Base-by-base conservation (phyloP, 2,329 filamentous ascomycete species). In the Colletotrichum abscissum region DNA sequence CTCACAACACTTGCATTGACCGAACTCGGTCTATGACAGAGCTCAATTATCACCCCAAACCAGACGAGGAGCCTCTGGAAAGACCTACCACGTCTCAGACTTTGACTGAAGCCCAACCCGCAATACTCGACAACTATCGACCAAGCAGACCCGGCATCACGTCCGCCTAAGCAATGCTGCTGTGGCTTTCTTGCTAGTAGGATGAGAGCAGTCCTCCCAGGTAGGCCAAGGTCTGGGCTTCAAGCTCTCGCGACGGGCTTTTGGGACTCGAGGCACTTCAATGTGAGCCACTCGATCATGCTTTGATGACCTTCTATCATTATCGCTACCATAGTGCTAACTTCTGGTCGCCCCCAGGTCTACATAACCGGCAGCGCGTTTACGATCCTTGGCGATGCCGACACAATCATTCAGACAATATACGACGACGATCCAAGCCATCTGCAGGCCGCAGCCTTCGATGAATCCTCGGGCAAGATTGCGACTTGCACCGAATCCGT, bases 291-390 rank as follows among this genome's bases (percentile, higher is more conserved):
- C 19, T 3, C 2, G 8, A 12, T 7, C 65, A 67, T 46, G 58
- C 54, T 54, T 46, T 30, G 76, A 57, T 63, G 26, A 65, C 35
- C 28, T 33, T 42, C 30, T 57, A 56, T 58, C 64, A 75, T 77
- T 9, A n/a, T 30, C n/a, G 19, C 14, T 35, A 5, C 12, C 12
- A 75, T 26, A 7, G 19, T 42, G 68, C 63, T 76, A 60, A 76
- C 54, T 9, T 55, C 14, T 35, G 12, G 30, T 33, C 57, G 4
- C 38, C 63, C 52, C 38, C 79, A 97, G 94, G 91, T 91, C 64
- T 99, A 98, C 84, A 93, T 98, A 76, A 97, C 94, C 73, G 96
- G 96, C 79, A 94, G 93, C 83, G 94, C 94, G 74, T 90, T 98
- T 76, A 91, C 97, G 66, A 92, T 99, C 78, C 91, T 98, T 77